These are phyloP conservation scores for Straminergon stramineum DNA, from an alignment of 225 moss, liverwort and hornwort genomes.

Conservation along the genomic window DNA sequence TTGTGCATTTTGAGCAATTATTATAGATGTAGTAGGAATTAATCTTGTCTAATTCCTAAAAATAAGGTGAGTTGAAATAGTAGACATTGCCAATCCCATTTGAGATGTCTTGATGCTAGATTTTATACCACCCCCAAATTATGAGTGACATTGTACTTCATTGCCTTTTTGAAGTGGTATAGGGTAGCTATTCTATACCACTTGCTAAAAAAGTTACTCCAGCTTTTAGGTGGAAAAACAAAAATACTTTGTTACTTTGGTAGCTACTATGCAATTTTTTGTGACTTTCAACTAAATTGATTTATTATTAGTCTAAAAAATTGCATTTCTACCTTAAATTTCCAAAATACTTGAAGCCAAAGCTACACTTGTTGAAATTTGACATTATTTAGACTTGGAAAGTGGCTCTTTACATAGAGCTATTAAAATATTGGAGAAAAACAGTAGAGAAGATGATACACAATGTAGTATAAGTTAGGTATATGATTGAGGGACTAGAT, in stretches of 20 bases:
- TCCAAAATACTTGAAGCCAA: not conserved
- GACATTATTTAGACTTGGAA: not conserved
- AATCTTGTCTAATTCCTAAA: not conserved
- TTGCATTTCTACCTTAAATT: not conserved
- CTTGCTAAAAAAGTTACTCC: too few relatives aligned
- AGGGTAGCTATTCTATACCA: accelerated
- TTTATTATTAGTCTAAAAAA: not conserved
- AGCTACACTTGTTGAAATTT: not conserved
- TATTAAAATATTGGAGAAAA: not conserved
- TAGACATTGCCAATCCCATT: not conserved
- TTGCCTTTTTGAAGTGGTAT: not conserved
- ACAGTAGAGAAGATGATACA: not conserved
- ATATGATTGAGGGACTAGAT: not conserved
- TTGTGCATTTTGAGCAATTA: too few relatives aligned
- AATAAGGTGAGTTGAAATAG: not conserved
- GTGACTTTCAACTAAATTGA: not conserved
- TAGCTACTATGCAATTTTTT: not conserved
- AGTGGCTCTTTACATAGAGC: not conserved
- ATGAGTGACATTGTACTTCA: not conserved
- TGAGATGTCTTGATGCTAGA: accelerated
- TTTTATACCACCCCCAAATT: not conserved
- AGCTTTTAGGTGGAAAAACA: accelerated
- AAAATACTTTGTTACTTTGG: not conserved
- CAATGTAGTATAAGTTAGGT: not conserved
- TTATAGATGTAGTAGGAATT: not conserved